Conservation (phyloP, 768 basidiomycete genomes). For the Leccinum variicolor region DNA sequence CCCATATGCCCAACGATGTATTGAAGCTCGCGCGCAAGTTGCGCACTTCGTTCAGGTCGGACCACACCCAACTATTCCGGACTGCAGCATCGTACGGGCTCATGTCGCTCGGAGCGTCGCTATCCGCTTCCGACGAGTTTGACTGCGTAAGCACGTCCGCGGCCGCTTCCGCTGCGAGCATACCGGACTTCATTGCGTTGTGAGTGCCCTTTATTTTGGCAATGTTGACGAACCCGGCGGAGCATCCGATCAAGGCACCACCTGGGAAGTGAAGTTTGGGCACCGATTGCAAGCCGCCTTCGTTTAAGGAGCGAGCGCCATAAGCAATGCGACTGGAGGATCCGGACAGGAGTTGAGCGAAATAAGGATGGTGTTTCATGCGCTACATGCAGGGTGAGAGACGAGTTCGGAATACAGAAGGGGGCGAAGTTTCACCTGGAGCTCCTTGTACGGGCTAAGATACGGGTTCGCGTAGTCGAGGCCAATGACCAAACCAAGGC, state of each 20-base stretch:
- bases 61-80: constrained; percentile 78
- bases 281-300: constrained; percentile 91
- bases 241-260: constrained; percentile 91
- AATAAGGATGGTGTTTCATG: constrained; percentile 97
- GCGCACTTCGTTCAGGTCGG: constrained; percentile 84
- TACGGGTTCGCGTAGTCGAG: constrained; percentile 95
- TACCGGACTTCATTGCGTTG: constrained; percentile 98
- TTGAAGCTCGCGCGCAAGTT: constrained; percentile 91
- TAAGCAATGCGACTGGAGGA: constrained; percentile 80
- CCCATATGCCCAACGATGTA: constrained; percentile 74
- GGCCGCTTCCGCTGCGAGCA: constrained; percentile 91
- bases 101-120: constrained; percentile 52
- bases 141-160: constrained; percentile 52
- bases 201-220: constrained; percentile 99
- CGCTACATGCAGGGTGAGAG: constrained; percentile 39
- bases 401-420: not conserved
- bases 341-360: constrained; percentile 73
- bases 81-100: constrained; percentile 67
- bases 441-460: constrained; percentile 85
- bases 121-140: constrained; percentile 3
- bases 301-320: constrained; percentile 85
- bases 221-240: constrained; percentile 94
- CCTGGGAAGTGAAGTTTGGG: constrained; percentile 89
- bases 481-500: constrained; percentile 87
- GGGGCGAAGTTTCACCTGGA: constrained; percentile 60